Percentiles rank a stretch among this genome's conserved stretches.
These are phyloP conservation scores for Nakataea oryzae DNA, from an alignment of 2,329 filamentous ascomycete species.

Conservation along the genomic window DNA sequence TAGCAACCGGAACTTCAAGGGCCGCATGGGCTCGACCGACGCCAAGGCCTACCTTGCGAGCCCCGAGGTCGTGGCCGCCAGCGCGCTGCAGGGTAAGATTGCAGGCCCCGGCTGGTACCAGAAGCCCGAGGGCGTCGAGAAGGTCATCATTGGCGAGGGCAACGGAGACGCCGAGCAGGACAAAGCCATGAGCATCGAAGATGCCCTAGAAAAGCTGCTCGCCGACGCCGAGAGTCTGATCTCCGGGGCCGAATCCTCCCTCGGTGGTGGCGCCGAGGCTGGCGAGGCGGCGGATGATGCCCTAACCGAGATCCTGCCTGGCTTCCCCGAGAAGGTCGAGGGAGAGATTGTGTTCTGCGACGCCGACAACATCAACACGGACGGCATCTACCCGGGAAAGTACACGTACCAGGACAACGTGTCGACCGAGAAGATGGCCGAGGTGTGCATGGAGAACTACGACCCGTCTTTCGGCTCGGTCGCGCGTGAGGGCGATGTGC, in stretches of 20 bases:
- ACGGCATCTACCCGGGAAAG: slow-evolving; percentile 82
- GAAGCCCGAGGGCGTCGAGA: slow-evolving; percentile 24
- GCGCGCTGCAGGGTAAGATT: slow-evolving; percentile 64
- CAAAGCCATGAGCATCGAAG: slow-evolving; percentile 35
- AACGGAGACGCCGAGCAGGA: slow-evolving; percentile 10
- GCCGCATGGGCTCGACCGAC: slow-evolving; percentile 72
- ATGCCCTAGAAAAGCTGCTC: slow-evolving; percentile 63
- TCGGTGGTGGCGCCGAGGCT: slow-evolving; percentile 21
- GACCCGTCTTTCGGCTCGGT: slow-evolving; percentile 58
- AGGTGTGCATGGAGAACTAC: slow-evolving; percentile 92
- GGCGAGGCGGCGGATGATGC: slow-evolving; percentile 20
- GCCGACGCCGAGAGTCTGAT: slow-evolving; percentile 56
- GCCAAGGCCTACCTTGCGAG: slow-evolving; percentile 80
- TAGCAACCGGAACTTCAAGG: slow-evolving; percentile 84
- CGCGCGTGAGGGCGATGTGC: slow-evolving; percentile 62
- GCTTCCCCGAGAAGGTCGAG: slow-evolving; percentile 72
- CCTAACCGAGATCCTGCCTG: slow-evolving; percentile 64
- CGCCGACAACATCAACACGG: slow-evolving; percentile 75
- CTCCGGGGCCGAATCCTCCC: slow-evolving; percentile 36
- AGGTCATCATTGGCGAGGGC: slow-evolving; percentile 20
- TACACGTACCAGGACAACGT: slow-evolving; percentile 85
- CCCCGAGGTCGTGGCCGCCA: slow-evolving; percentile 87
- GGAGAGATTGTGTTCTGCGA: slow-evolving; percentile 88
- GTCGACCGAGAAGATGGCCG: slow-evolving; percentile 66
- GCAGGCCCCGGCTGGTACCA: slow-evolving; percentile 71